Percentiles rank a stretch among this genome's conserved stretches.
These are phyloP conservation scores for Neonectria magnoliae DNA, from an alignment of 2,329 filamentous ascomycete genomes.

Conservation along the genomic window DNA sequence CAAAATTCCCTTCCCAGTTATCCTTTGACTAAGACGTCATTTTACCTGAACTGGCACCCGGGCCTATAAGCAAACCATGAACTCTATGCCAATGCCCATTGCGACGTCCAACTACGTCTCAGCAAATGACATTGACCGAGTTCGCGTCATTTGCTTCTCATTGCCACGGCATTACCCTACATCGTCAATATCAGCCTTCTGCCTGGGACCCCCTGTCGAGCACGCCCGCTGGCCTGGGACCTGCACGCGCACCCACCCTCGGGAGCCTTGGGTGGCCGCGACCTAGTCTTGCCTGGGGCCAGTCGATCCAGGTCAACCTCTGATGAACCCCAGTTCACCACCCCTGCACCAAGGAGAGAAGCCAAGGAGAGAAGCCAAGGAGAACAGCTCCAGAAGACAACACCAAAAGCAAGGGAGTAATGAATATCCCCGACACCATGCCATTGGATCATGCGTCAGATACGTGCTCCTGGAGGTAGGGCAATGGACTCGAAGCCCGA, in stretches of 20 bases:
- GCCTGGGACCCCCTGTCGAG: neutral
- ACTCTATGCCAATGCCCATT: no score
- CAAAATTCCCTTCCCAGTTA: neutral
- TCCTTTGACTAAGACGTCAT: neutral
- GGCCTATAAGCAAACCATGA: neutral
- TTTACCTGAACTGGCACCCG: neutral
- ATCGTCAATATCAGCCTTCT: neutral
- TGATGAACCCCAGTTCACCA: conserved; percentile 10
- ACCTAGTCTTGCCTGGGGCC: conserved; percentile 10
- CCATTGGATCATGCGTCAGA: neutral
- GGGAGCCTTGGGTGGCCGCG: conserved; percentile 17
- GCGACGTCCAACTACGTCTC: no score
- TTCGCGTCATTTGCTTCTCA: neutral
- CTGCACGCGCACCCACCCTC: neutral
- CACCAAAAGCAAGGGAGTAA: conserved; percentile 4
- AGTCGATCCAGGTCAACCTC: conserved; percentile 9
- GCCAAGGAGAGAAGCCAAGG: conserved; percentile 9
- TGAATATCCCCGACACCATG: conserved; percentile 9
- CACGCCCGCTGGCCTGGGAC: neutral
- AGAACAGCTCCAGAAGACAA: conserved; percentile 3
- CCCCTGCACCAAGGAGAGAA: conserved; percentile 7
- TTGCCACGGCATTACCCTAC: neutral
- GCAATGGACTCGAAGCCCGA: neutral
- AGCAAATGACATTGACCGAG: neutral
- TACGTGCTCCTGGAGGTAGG: neutral